A percentile compares a stretch with the other conserved stretches of the same genome.
phyloP scores from a whole-genome alignment of 192 early-diverging fungal species.

The Gryganskiella cystojenkinii region DNA sequence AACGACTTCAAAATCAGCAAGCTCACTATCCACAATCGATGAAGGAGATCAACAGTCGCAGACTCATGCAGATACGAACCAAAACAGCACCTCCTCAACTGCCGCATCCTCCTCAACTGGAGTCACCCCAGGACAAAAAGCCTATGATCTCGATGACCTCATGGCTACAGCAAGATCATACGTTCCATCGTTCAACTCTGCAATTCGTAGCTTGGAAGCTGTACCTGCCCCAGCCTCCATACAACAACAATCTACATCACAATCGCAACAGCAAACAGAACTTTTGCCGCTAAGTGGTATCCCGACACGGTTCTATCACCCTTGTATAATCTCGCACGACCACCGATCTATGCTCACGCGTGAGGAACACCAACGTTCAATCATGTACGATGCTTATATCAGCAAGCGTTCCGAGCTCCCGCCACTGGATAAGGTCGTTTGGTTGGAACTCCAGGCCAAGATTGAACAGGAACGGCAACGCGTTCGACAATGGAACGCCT shows the following conservation, averaged over 20 bases:
- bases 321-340: conserved; percentile 30
- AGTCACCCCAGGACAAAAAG: not conserved
- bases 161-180: not conserved
- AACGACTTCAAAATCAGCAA: too few species aligned
- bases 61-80: too few species aligned
- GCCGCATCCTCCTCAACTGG: too few species aligned
- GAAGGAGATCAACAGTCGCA: too few species aligned
- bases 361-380: conserved; percentile 38
- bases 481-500: conserved; percentile 39
- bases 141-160: not conserved
- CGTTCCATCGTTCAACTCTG: not conserved
- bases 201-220: not conserved
- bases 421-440: conserved; percentile 21
- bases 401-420: conserved; percentile 4
- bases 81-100: too few species aligned
- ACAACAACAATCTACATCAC: conserved; percentile 11
- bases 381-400: conserved; percentile 27
- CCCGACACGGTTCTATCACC: conserved; percentile 15
- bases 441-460: conserved; percentile 20
- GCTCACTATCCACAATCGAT: too few species aligned
- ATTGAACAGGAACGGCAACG: conserved; percentile 26
- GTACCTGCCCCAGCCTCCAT: not conserved
- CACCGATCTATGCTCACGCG: conserved; percentile 29
- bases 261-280: not conserved
- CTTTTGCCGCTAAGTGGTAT: conserved; percentile 5